phyloP scores from a whole-genome alignment of 176 grass and related monocot genomes.

The Poa annua region DNA sequence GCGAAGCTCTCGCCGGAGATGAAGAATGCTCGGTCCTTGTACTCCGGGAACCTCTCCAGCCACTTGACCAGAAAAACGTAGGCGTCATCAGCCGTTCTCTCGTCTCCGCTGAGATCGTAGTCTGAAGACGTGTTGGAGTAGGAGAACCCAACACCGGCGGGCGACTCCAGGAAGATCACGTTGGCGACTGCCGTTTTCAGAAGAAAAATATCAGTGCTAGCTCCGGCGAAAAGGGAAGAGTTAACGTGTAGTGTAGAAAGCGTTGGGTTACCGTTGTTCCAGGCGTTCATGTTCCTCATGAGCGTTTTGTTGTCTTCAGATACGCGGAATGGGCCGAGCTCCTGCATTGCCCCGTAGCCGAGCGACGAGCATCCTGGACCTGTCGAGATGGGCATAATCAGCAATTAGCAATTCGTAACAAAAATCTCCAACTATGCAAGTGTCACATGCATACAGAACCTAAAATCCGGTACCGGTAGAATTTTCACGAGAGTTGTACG shows the following conservation, averaged over 20 bases:
- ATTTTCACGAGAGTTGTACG: too few relatives aligned
- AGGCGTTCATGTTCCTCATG: constrained; percentile 49
- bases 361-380: constrained; percentile 71
- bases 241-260: background rate
- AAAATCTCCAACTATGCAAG: background rate
- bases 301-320: constrained; percentile 60
- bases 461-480: background rate
- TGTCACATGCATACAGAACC: background rate
- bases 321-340: constrained; percentile 56
- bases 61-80: too few relatives aligned
- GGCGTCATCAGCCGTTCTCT: constrained; percentile 9
- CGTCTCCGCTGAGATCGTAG: constrained; percentile 46
- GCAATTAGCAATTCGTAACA: background rate
- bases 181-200: constrained; percentile 45
- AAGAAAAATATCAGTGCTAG: background rate
- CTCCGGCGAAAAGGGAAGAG: background rate
- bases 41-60: too few relatives aligned
- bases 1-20: constrained; percentile 68
- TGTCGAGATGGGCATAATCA: background rate
- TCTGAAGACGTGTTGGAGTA: constrained; percentile 52
- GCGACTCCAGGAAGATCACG: constrained; percentile 62
- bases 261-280: constrained; percentile 43
- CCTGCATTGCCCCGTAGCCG: constrained; percentile 50
- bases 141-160: constrained; percentile 57
- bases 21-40: background rate